Conservation (phyloP, 164 flowering plant species). For the Cinnamomum micranthum region DNA sequence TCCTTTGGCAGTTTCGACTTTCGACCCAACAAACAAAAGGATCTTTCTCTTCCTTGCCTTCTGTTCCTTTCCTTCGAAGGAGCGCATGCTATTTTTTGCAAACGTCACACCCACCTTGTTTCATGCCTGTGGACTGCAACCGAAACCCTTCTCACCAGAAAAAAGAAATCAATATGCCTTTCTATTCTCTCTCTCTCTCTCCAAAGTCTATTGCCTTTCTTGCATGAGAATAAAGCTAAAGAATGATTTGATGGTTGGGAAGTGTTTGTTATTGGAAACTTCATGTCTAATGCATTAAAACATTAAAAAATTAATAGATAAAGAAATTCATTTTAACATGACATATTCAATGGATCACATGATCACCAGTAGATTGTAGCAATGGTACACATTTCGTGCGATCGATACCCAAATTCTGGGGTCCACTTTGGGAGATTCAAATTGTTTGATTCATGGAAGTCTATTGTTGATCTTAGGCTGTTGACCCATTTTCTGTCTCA, state of each 20-base stretch:
- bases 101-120: neutral
- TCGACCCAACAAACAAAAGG: conserved; percentile 14
- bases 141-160: neutral
- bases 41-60: conserved; percentile 13
- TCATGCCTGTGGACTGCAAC: neutral
- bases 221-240: neutral
- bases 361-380: no score
- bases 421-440: no score
- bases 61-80: neutral
- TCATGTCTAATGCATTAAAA: no score
- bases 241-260: neutral
- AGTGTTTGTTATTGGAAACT: no score
- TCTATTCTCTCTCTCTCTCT: neutral
- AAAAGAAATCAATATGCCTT: neutral
- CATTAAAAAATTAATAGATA: no score
- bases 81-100: conserved; percentile 9
- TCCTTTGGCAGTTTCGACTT: conserved; percentile 16
- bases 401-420: no score
- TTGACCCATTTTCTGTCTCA: neutral
- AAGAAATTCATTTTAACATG: no score
- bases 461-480: neutral
- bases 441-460: no score
- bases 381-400: no score
- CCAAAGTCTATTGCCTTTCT: neutral
- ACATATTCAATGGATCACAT: no score